Base-by-base conservation (phyloP, 257 asterid species). In the Solanum phureja region DNA sequence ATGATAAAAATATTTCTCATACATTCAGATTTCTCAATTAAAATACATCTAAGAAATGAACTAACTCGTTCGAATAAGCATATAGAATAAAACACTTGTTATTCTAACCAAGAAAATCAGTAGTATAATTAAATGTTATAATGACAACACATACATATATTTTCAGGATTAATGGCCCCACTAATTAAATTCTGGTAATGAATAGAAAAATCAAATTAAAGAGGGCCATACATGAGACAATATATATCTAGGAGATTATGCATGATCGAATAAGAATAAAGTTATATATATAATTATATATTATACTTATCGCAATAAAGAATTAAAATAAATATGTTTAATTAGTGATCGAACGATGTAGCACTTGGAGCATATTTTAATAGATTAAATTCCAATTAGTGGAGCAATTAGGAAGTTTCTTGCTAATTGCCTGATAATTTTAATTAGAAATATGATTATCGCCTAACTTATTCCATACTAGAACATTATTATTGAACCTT, bases 161-260 rank as follows among this genome's bases (percentile, higher is more conserved):
- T 37, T 77, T 31, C 2, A n/a, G 62, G 62, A 19, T 7, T 40
- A 42, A 27, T 27, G 37, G 27, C 40, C 40, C 40, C 40, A 44
- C 14, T 37, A 44, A 13, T 4, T 60, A 60, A 23, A 60, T 52
- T 46, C 9, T 42, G 21, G 31, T 44, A n/a, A 24, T 42, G 66
- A 87, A 29, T 81, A 81, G 27, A 49, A 8, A 24, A 12, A 27
- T 42, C 19, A 24, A 76, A 76, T 38, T 12, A 38, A 68, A 24
- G 87, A 84, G 56, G 29, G 24, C 71, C 69, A 84, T 56, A 72
- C 3, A 68, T 58, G 68, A 75, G 87, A 89, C 62, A 86, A 86
- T 23, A 73, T 73, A 19, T 42, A 87, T 87, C 87, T 73, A 11
- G 23, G 72, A 73, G 91, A 87, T 89, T 87, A 23, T 83, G 62